Evolutionary conservation across 768 basidiomycete genomes (phyloP), one percentile per base, ranked within the genome.

Genomic region (Naematelia encephala): DNA sequence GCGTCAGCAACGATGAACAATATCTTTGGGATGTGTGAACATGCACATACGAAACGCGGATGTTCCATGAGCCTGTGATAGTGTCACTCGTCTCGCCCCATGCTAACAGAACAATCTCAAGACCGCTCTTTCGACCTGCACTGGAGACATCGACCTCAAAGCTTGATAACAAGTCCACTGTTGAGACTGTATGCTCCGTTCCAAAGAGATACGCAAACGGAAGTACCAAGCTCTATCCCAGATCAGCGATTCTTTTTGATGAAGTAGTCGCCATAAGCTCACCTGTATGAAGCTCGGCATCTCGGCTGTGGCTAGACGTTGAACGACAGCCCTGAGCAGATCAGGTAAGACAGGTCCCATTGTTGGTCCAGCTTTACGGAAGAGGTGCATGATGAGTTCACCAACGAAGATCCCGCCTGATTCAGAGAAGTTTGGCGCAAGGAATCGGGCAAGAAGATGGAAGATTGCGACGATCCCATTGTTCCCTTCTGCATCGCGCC

Each of bases 31-130:
- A 29, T 47, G 16, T 16, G 42, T 34, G 25, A 13, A 22, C 4
- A 27, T 11, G 2, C 3, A 63, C 74, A 27, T 45, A 80, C 80
- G 78, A 92, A 68, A 94, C 83, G 28, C 90, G 85, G 3, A 86
- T 84, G 10, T 90, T 86, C 93, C 94, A 98, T 77, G 87, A 91
- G 27, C 96, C 93, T 71, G 91, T 90, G 82, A 98, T 89, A 3
- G 87, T 90, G 76, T 91, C 89, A 12, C 87, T 87, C 68, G 92
- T 93, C 74, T 99, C 94, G 70, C 89, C 90, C 94, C 93, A 97
- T 0, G 89, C 86, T 56, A 87, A 84, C 25, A 98, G 82, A n/a
- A 99, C 81, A 48, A 97, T 83, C 60, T 92, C 86, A n/a, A 97
- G 82, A 0, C 84, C 90, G 0, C 82, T 82, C 26, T 84, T 82